Evolutionary conservation across 768 basidiomycete species (phyloP).

Genomic region (Lyophyllum atratum): DNA sequence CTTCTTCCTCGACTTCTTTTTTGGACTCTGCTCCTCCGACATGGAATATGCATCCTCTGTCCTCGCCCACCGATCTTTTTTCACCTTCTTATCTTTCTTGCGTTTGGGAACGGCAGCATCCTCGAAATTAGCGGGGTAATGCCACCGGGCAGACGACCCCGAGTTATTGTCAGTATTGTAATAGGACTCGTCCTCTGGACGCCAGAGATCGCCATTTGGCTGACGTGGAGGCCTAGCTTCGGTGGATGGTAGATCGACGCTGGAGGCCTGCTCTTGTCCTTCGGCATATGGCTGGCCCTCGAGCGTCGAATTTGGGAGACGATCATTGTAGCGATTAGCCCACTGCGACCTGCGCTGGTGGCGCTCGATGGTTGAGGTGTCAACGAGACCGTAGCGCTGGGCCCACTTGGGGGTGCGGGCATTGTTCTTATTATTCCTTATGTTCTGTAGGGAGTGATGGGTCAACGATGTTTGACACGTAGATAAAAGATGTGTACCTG

Average conservation of each 20-base stretch:
- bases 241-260: slow-evolving; percentile 37
- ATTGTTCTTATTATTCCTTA: slow-evolving; percentile 93
- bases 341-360: slow-evolving; percentile 83
- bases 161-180: slow-evolving; percentile 50
- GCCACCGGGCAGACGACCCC: slow-evolving; percentile 66
- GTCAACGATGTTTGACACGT: slow-evolving; percentile 5
- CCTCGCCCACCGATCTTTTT: slow-evolving; percentile 87
- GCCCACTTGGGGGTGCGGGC: slow-evolving; percentile 96
- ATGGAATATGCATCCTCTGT: slow-evolving; percentile 82
- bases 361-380: slow-evolving; percentile 75
- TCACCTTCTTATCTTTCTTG: slow-evolving; percentile 72
- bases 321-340: slow-evolving; percentile 85
- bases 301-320: slow-evolving; percentile 66
- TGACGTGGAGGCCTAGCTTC: slow-evolving; percentile 34
- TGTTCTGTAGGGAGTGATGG: slow-evolving; percentile 59
- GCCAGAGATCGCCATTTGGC: slow-evolving; percentile 67
- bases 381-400: slow-evolving; percentile 85
- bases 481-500: slow-evolving; percentile 49
- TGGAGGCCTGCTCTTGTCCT: slow-evolving; percentile 65
- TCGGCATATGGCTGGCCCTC: slow-evolving; percentile 77
- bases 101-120: slow-evolving; percentile 51
- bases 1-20: slow-evolving; percentile 69
- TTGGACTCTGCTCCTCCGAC: slow-evolving; percentile 43
- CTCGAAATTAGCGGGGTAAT: slow-evolving; percentile 83
- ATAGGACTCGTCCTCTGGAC: slow-evolving; percentile 72